Base-by-base conservation (phyloP, 441 rosid species). In the Gossypium gossypioides region DNA sequence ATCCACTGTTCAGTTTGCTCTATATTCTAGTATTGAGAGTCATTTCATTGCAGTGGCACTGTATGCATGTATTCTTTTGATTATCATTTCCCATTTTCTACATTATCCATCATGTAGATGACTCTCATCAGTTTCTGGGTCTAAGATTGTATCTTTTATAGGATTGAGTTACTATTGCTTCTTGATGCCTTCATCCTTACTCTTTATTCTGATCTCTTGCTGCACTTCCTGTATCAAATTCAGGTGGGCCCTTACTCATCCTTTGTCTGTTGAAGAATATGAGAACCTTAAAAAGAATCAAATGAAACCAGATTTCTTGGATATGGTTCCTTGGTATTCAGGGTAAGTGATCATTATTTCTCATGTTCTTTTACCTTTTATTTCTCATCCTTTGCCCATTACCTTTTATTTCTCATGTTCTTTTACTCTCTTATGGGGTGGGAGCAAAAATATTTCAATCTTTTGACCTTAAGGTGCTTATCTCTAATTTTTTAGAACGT, bases 271-370 rank as follows among this genome's bases (percentile, higher is more conserved):
- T 40, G 87, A 90, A 75, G 97, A 91, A 75, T 80, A 79, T 64
- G 90, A 92, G 80, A 90, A 92, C 77, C 74, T 75, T 76, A 95
- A 92, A 91, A 82, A 83, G 79, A 84, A 83, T 84, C 98, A 95
- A 79, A 74, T 88, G 91, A 95, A 87, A 82, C 99, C 98, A 52
- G 87, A 91, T 79, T 95, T 95, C 81, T 78, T 95, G 85, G 99
- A 93, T 74, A 95, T 95, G 99, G 98, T 95, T 81, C 98, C 99
- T 75, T 95, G 99, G 99, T 95, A 95, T 83, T 91, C 98, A 68
- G 98, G 99, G 99, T 95, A 86, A 48, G 71, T 59, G 71, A 55
- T 68, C 71, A 62, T 74, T 71, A 10, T 40, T 54, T 54, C 15
- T 64, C 4, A 25, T 25, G 29, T 80, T 44, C 22, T 25, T 63